Evolutionary conservation across 441 rosid species (phyloP), one percentile per base, ranked within the genome.

Genomic region (Eruca vesicaria): DNA sequence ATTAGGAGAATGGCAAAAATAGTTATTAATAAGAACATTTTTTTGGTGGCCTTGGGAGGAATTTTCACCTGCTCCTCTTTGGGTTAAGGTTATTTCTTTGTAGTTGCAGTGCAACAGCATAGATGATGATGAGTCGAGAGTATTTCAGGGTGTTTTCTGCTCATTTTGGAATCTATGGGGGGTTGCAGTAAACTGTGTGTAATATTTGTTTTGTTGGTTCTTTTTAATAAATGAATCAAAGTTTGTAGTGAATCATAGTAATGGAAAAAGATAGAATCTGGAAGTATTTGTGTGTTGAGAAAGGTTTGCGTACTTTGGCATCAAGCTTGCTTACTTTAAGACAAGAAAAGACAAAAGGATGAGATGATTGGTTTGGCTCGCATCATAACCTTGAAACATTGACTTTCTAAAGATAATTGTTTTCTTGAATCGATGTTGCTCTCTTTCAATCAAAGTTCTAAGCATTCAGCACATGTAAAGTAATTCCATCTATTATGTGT

Each of bases 51-150:
- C 71, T 32, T 71, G 14, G 63, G 68, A 70, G 55, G 9, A 23
- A 12, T 68, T 60, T 60, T 68, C 53, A 50, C n/a, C 19, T 68
- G 28, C 38, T 75, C 78, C 68, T 75, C 56, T n/a, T 50, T 75
- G 26, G 69, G 8, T 9, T 35, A 61, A 32, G 62, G 63, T 29
- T 52, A 21, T 50, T 10, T 16, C 56, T 50, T 50, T 50, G 63
- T 38, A 63, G 71, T 48, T 63, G 62, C 45, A 33, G 70, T 55
- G 59, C 50, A 41, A 69, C 70, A 19, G 10, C 50, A 15, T 48
- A 63, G 65, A 53, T 18, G 56, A 53, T 18, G 56, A 75, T 60
- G 63, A 26, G 68, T 33, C 36, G 79, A 68, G 73, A 68, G 68
- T 75, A 61, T 69, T 63, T 63, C 0, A 38, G 50, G 69, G 70